These are phyloP conservation scores for Mortierella sp. DNA, from an alignment of 371 early-diverging fungal species.

Conservation along the genomic window DNA sequence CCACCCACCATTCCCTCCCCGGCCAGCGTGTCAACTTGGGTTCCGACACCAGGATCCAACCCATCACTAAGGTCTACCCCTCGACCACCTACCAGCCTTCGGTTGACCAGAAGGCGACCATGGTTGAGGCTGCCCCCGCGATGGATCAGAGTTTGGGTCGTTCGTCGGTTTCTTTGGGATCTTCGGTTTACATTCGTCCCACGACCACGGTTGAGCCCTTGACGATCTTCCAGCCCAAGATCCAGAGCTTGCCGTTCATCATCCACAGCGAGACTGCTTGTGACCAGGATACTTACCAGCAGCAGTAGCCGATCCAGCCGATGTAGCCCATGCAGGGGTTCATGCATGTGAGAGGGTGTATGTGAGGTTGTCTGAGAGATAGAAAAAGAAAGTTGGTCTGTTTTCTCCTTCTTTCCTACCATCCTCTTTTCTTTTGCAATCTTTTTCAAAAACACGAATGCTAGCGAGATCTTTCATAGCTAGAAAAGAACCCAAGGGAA, in stretches of 20 bases:
- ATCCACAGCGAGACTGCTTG: slow-evolving; percentile 21
- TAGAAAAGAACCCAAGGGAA: no score
- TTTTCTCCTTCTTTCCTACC: not conserved
- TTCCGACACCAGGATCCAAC: slow-evolving; percentile 35
- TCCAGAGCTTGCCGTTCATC: slow-evolving; percentile 34
- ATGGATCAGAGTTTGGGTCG: slow-evolving; percentile 25
- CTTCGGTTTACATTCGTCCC: slow-evolving; percentile 35
- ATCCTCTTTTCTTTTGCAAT: no score
- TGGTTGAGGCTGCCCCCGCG: slow-evolving; percentile 20
- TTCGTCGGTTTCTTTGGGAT: slow-evolving; percentile 43
- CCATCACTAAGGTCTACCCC: slow-evolving; percentile 39
- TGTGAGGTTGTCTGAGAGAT: not conserved
- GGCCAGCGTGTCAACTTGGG: slow-evolving; percentile 31
- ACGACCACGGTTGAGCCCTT: slow-evolving; percentile 39
- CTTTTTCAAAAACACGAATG: no score
- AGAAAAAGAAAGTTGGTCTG: not conserved
- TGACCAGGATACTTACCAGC: not conserved
- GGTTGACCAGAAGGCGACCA: slow-evolving; percentile 42
- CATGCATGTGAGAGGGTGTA: not conserved
- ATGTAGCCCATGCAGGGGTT: not conserved
- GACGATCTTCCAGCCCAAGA: slow-evolving; percentile 44
- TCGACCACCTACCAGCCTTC: slow-evolving; percentile 35
- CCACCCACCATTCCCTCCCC: slow-evolving; percentile 9
- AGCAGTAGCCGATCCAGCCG: not conserved
- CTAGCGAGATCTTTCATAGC: no score